Percentiles rank a stretch among this genome's conserved stretches.
These are phyloP conservation scores for Fusarium dimerum DNA, from an alignment of 2,329 filamentous ascomycete genomes.

Conservation along the genomic window DNA sequence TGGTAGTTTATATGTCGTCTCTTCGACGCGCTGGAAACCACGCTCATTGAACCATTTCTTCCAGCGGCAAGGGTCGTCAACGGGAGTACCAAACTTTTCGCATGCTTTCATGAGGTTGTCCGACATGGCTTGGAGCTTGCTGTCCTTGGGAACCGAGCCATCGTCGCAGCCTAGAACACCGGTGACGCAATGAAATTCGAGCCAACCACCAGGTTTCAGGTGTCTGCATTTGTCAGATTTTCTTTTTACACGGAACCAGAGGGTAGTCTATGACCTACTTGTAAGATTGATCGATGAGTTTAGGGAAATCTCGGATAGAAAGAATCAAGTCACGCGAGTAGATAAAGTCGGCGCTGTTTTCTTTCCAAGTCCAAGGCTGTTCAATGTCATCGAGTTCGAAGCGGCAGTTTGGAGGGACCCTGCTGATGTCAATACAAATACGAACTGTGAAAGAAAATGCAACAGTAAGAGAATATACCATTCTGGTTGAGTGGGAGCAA, in stretches of 20 bases:
- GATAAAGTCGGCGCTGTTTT: no score
- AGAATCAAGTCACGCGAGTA: no score
- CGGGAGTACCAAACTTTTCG: conserved; percentile 29
- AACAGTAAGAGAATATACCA: no score
- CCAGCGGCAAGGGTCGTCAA: conserved; percentile 28
- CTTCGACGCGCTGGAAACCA: conserved; percentile 51
- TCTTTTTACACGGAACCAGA: no score
- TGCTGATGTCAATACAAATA: no score
- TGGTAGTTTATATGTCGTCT: conserved; percentile 48
- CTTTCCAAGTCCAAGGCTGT: no score
- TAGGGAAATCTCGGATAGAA: no score
- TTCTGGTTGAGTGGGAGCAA: conserved; percentile 21
- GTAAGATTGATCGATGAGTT: no score
- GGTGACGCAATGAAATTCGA: conserved; percentile 34
- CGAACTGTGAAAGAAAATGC: no score
- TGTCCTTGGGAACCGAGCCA: conserved; percentile 30
- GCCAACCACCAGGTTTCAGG: conserved; percentile 37
- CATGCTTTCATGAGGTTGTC: conserved; percentile 28
- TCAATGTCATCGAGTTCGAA: no score
- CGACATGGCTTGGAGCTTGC: conserved; percentile 23
- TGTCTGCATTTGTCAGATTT: conserved; percentile 7
- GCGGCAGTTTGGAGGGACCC: no score
- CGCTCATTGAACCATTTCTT: conserved; percentile 44
- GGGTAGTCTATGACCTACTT: no score
- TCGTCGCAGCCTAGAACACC: conserved; percentile 35